A percentile compares a stretch with the other conserved stretches of the same genome.
Evolutionary conservation across 1,139 yeast genomes (phyloP).

Genomic region (Suhomyces chickasaworum): DNA sequence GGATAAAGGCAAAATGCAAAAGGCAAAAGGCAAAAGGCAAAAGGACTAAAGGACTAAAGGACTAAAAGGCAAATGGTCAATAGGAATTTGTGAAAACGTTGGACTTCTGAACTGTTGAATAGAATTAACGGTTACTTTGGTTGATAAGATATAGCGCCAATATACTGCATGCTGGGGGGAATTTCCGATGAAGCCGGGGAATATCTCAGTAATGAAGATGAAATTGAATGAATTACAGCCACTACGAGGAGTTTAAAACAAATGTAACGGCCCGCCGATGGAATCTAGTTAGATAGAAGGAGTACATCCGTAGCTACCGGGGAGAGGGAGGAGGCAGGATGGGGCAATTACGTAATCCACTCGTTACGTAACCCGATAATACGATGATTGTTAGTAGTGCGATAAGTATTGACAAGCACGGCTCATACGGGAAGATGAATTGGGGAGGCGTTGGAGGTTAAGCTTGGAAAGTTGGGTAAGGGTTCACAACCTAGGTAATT

Average conservation of each 20-base stretch:
- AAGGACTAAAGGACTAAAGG: neutral
- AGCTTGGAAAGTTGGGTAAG: too few species aligned
- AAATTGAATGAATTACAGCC: neutral
- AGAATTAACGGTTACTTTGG: neutral
- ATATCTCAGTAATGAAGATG: neutral
- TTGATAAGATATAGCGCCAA: neutral
- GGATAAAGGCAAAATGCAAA: too few species aligned
- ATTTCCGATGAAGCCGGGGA: neutral
- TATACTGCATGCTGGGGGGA: neutral
- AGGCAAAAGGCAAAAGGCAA: too few species aligned
- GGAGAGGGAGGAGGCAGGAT: too few species aligned
- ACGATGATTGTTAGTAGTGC: neutral
- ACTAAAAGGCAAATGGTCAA: neutral
- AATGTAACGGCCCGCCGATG: neutral
- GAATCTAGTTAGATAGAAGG: neutral
- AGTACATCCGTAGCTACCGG: neutral
- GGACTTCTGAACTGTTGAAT: neutral
- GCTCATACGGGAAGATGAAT: neutral
- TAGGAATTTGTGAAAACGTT: too few species aligned
- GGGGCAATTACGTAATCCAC: neutral
- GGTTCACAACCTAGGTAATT: neutral
- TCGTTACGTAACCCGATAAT: neutral
- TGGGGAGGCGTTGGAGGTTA: neutral
- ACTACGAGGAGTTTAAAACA: neutral
- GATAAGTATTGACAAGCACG: neutral